Evolutionary conservation across 805 yeast genomes (phyloP).

Genomic region (Osmozyma mogii): DNA sequence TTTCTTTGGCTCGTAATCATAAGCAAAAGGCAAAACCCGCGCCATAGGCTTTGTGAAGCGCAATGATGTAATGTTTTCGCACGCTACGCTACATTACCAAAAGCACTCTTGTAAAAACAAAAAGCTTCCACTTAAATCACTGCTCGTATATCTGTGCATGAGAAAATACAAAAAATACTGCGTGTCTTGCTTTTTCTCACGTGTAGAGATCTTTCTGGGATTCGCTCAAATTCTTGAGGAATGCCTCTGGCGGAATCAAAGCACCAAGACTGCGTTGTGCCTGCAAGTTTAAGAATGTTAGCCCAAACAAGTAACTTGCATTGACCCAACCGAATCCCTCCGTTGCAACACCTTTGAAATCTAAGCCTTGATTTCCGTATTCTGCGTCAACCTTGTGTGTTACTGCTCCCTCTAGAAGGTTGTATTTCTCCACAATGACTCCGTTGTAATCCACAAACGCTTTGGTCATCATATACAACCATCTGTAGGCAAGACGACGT

Average conservation of each 20-base stretch:
- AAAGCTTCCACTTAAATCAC: too few relatives aligned
- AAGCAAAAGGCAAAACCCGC: too few relatives aligned
- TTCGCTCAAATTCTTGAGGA: conserved; percentile 37
- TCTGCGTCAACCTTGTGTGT: conserved; percentile 94
- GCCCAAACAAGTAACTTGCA: conserved; percentile 71
- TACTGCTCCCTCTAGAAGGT: conserved; percentile 72
- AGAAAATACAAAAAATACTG: too few relatives aligned
- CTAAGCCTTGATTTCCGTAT: conserved; percentile 94
- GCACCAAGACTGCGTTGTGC: conserved; percentile 76
- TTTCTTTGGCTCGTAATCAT: too few relatives aligned
- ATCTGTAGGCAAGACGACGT: conserved; percentile 68
- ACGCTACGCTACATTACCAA: too few relatives aligned
- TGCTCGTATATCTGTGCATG: too few relatives aligned
- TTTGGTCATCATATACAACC: conserved; percentile 85
- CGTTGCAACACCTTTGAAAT: conserved; percentile 83
- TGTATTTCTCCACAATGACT: conserved; percentile 91
- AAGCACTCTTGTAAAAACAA: too few relatives aligned
- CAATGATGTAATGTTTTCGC: too few relatives aligned
- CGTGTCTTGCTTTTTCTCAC: neutral
- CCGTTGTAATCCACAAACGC: conserved; percentile 91
- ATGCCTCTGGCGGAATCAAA: conserved; percentile 62
- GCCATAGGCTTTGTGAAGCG: too few relatives aligned
- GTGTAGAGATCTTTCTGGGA: neutral
- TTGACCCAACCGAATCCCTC: conserved; percentile 99
- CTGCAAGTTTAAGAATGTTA: conserved; percentile 54